These are phyloP conservation scores for Seminavis robusta DNA, from an alignment of 108 stramenopile genomes.

Conservation along the genomic window DNA sequence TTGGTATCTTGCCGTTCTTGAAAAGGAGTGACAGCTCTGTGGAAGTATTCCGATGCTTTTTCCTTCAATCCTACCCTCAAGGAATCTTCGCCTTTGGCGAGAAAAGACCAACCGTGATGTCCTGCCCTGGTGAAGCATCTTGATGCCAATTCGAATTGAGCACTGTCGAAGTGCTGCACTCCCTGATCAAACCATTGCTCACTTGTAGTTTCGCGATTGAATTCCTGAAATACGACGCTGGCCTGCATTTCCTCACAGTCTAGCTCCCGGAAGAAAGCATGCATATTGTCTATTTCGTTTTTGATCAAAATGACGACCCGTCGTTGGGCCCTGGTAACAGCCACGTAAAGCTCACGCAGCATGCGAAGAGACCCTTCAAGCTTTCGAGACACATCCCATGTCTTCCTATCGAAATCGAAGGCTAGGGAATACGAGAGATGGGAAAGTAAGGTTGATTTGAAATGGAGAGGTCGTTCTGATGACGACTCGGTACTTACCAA, in stretches of 20 bases:
- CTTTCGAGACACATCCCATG: slow-evolving; percentile 8
- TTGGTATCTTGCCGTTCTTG: too few relatives aligned
- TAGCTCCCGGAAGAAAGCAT: slow-evolving; percentile 10
- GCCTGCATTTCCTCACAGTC: too few relatives aligned
- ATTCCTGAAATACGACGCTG: slow-evolving; percentile 30
- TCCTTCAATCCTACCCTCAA: not conserved
- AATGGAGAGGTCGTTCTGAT: too few relatives aligned
- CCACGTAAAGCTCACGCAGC: slow-evolving; percentile 35
- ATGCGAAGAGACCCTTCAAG: slow-evolving; percentile 14
- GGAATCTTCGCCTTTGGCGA: slow-evolving; percentile 6
- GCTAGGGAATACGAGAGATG: too few relatives aligned
- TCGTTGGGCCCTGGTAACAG: slow-evolving; percentile 23
- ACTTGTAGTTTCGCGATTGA: slow-evolving; percentile 14
- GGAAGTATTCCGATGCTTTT: not conserved
- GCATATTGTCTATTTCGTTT: slow-evolving; percentile 3
- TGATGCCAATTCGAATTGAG: slow-evolving; percentile 16
- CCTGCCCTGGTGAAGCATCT: slow-evolving; percentile 19
- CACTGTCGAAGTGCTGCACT: slow-evolving; percentile 16
- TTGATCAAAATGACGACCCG: slow-evolving; percentile 22
- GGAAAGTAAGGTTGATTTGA: too few relatives aligned
- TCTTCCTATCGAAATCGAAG: slow-evolving; percentile 19
- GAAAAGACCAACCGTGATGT: slow-evolving; percentile 10
- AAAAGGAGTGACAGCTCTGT: too few relatives aligned
- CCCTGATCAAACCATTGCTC: slow-evolving; percentile 15
- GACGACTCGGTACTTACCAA: too few relatives aligned